A percentile compares a stretch with the other conserved stretches of the same genome.
phyloP scores from a whole-genome alignment of 2,329 filamentous ascomycete genomes.

The Claviceps quebecensis region DNA sequence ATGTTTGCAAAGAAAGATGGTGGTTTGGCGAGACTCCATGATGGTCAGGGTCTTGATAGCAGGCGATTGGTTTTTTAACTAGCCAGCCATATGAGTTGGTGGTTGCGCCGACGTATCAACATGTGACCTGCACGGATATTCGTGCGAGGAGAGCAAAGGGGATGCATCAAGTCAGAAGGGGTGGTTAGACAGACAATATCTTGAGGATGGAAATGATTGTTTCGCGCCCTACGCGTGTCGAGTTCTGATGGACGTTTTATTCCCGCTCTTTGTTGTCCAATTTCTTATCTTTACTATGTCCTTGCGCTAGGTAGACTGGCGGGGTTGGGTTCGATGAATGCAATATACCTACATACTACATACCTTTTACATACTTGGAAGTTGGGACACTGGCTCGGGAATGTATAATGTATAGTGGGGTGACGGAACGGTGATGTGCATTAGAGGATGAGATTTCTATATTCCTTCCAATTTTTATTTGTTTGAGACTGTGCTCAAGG shows the following conservation, averaged over 20 bases:
- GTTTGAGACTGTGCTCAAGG: too few species aligned
- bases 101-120: not conserved
- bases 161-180: not conserved
- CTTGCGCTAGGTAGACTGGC: slow-evolving; percentile 15
- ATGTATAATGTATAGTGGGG: slow-evolving; percentile 12
- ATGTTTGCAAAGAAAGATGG: not conserved
- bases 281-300: slow-evolving; percentile 6
- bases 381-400: slow-evolving; percentile 7
- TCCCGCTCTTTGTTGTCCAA: slow-evolving; percentile 6
- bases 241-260: slow-evolving; percentile 5
- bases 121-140: not conserved
- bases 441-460: not conserved
- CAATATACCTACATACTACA: not conserved
- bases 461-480: too few species aligned
- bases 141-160: not conserved
- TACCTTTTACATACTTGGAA: not conserved
- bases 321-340: slow-evolving; percentile 12
- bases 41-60: too few species aligned
- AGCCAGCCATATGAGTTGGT: not conserved
- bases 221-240: slow-evolving; percentile 4
- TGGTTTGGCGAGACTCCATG: not conserved
- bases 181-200: not conserved
- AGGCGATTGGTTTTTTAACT: too few species aligned
- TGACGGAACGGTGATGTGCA: slow-evolving; percentile 7
- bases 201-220: not conserved